These are phyloP conservation scores for Actinomortierella wolfii DNA, from an alignment of 371 early-diverging fungal genomes.

Conservation along the genomic window DNA sequence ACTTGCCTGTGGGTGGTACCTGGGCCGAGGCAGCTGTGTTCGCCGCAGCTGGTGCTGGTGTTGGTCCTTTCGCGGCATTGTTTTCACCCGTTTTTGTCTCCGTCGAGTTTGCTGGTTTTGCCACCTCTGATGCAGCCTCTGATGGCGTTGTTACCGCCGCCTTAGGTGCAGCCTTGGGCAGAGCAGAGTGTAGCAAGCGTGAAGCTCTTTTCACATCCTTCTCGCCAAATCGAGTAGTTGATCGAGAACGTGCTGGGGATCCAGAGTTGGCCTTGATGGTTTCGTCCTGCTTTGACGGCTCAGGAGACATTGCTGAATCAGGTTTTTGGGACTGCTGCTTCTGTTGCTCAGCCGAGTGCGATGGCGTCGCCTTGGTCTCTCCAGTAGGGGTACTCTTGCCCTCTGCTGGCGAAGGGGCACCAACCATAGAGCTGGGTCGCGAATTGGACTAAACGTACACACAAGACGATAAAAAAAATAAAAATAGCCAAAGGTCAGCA, in stretches of 20 bases:
- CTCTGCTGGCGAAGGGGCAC: background rate
- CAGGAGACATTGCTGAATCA: too few species aligned
- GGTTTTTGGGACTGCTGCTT: too few species aligned
- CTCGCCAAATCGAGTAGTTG: slow-evolving; percentile 38
- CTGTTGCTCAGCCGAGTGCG: too few species aligned
- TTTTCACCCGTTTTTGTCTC: background rate
- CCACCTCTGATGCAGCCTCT: too few species aligned
- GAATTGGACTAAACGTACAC: background rate
- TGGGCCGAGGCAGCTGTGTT: too few species aligned
- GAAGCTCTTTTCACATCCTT: slow-evolving; percentile 45
- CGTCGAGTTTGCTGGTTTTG: too few species aligned
- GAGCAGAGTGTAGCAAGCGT: slow-evolving; percentile 34
- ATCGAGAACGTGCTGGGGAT: slow-evolving; percentile 14
- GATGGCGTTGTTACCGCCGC: background rate
- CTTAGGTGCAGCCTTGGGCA: slow-evolving; percentile 31
- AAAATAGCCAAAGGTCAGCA: too few species aligned
- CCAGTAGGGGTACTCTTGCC: background rate
- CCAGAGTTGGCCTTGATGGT: too few species aligned
- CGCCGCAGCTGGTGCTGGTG: background rate
- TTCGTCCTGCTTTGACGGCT: too few species aligned
- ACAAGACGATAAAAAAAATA: too few species aligned
- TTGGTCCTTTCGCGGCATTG: background rate
- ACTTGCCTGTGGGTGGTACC: too few species aligned
- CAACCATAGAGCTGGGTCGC: slow-evolving; percentile 1
- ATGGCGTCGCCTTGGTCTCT: too few species aligned